Evolutionary conservation across 164 flowering plant genomes (phyloP), one percentile per base, ranked within the genome.

Genomic region (Macadamia tetraphylla): DNA sequence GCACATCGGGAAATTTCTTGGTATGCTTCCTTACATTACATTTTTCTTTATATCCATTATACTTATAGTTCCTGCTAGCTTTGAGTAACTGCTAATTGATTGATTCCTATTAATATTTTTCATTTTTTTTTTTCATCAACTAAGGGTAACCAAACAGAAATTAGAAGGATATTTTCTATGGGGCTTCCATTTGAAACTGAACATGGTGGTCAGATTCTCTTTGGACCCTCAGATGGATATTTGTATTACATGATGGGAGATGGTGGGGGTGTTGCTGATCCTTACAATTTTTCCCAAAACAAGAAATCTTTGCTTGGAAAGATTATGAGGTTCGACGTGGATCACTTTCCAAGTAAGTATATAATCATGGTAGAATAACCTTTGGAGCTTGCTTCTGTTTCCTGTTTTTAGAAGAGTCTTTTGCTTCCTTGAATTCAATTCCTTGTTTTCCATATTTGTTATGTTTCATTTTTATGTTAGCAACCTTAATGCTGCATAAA

Each of bases 221-320:
- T 93, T 73, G 94, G 96, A 58, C 98, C 97, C 6, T 57, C 59
- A 17, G 98, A 93, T 67, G 93, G 93, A 60, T 87, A 87, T 76
- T 65, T 94, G 58, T 94, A 94, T 80, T 84, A 85, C 60, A 85
- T 88, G 90, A 91, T 87, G 93, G 95, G 97, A 32, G 96, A 90
- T 77, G 97, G 96, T 49, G 92, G 88, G 53, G 81, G 78, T 23
- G 68, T 48, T 48, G 87, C 78, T n/a, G 90, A 84, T 65, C 81
- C 86, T 32, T 73, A 81, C 57, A 81, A 82, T 63, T 86, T 86
- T 67, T 64, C 90, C 52, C 90, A 86, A 62, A 86, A 82, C 73
- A 84, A 84, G 78, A 84, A 80, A 67, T 84, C 87, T 3, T 67
- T 82, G 74, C 96, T 91, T 69, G 96, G 97, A 40, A 94, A 91